phyloP scores from a whole-genome alignment of 345 rosid species.

The Sonneratia alba region DNA sequence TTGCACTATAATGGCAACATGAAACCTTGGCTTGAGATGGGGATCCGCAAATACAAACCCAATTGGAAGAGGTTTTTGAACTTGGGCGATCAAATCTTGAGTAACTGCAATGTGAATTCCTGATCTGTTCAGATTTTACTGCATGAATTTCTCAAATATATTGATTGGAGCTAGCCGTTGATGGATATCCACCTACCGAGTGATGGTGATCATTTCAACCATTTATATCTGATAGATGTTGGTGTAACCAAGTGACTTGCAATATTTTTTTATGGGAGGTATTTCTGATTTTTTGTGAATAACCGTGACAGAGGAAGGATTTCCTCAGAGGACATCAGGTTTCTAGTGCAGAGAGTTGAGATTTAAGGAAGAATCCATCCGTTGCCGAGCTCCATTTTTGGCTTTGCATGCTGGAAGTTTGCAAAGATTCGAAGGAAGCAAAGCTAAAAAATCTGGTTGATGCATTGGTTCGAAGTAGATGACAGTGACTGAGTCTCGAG shows the following conservation, averaged over 20 bases:
- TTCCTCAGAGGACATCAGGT: not conserved
- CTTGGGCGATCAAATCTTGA: slow-evolving; percentile 49
- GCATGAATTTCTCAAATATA: not conserved
- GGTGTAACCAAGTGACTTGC: not conserved
- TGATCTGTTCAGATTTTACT: slow-evolving; percentile 11
- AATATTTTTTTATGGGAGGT: too few relatives aligned
- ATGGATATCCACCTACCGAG: not conserved
- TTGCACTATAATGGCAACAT: slow-evolving; percentile 92
- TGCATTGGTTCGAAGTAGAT: not conserved
- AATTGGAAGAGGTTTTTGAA: slow-evolving; percentile 71
- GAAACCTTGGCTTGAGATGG: slow-evolving; percentile 98
- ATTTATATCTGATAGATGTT: not conserved
- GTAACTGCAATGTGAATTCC: slow-evolving; percentile 77
- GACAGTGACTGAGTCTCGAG: not conserved
- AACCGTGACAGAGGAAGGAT: not conserved
- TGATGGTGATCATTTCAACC: not conserved
- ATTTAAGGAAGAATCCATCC: not conserved
- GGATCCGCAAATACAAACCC: slow-evolving; percentile 57
- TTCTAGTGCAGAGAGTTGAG: not conserved
- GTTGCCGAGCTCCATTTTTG: not conserved
- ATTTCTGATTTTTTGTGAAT: too few relatives aligned
- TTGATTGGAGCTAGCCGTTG: not conserved
- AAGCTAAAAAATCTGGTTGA: not conserved
- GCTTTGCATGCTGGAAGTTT: not conserved
- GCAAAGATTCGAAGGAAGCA: not conserved